A percentile compares a stretch with the other conserved stretches of the same genome.
These are phyloP conservation scores for Cyclocybe cylindracea DNA, from an alignment of 768 basidiomycete species.

Conservation along the genomic window DNA sequence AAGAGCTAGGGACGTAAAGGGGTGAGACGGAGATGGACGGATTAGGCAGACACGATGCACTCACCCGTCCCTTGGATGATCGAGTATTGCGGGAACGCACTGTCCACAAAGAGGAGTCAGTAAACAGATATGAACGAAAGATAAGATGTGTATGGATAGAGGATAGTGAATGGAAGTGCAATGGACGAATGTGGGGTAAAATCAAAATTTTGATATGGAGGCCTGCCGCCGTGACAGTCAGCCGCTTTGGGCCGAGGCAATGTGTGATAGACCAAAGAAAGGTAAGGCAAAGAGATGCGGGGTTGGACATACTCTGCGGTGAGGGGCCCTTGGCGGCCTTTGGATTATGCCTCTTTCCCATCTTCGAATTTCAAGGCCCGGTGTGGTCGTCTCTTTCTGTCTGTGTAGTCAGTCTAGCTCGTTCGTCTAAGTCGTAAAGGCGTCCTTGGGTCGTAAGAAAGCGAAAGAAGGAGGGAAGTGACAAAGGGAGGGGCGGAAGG, in stretches of 20 bases:
- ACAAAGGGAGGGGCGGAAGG: background rate
- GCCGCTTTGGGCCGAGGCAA: background rate
- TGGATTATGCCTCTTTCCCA: constrained; percentile 15
- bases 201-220: background rate
- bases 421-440: constrained; percentile 3
- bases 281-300: constrained; percentile 3
- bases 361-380: background rate
- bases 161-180: background rate
- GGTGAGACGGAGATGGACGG: constrained; percentile 12
- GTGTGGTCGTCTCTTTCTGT: constrained; percentile 2
- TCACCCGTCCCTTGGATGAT: constrained; percentile 40
- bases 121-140: background rate
- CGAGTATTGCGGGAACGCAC: constrained; percentile 41
- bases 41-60: constrained; percentile 13
- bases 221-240: too few species aligned
- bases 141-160: background rate
- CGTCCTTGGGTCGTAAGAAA: background rate
- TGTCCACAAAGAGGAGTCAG: constrained; percentile 12
- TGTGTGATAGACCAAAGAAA: constrained; percentile 1
- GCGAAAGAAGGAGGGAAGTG: background rate
- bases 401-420: constrained; percentile 1
- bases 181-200: constrained; percentile 9
- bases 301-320: constrained; percentile 18
- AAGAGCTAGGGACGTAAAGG: constrained; percentile 31
- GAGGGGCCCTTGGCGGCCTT: constrained; percentile 25